phyloP scores from a whole-genome alignment of 495 filamentous ascomycete genomes.

The Aspergillus incahuasiensis region DNA sequence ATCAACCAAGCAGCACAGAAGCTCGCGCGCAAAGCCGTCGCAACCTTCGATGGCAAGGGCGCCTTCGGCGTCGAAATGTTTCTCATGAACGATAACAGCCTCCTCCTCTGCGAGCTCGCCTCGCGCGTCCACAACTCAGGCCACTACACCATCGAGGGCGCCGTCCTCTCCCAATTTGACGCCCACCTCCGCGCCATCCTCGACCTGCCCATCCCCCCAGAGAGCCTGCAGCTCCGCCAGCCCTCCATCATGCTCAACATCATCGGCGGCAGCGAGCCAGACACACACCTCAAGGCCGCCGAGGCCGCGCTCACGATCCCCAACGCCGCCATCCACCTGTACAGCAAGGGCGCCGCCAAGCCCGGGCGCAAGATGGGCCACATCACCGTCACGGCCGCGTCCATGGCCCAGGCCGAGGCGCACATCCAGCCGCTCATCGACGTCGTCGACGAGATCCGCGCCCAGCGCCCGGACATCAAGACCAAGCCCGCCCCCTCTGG shows the following conservation, averaged over 20 bases:
- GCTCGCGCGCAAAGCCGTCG: constrained; percentile 73
- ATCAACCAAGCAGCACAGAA: constrained; percentile 64
- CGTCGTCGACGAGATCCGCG: constrained; percentile 59
- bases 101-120: constrained; percentile 92
- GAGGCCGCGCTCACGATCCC: constrained; percentile 57
- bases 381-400: constrained; percentile 67
- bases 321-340: constrained; percentile 73
- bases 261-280: constrained; percentile 66
- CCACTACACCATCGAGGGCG: constrained; percentile 95
- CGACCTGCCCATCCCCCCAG: constrained; percentile 63
- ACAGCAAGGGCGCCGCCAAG: constrained; percentile 81
- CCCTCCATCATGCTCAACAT: constrained; percentile 95
- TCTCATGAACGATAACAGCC: constrained; percentile 66
- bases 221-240: constrained; percentile 55
- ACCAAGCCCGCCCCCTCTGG: constrained; percentile 32
- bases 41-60: constrained; percentile 78
- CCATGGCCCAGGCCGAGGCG: constrained; percentile 67
- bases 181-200: constrained; percentile 85
- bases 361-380: constrained; percentile 94
- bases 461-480: constrained; percentile 49
- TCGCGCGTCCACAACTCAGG: constrained; percentile 94
- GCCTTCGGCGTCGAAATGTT: constrained; percentile 98
- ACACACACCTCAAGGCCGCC: constrained; percentile 67
- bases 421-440: constrained; percentile 64
- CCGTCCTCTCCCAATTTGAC: constrained; percentile 85